Conservation (phyloP, 164 flowering plant species). For the Vitis labrusca region DNA sequence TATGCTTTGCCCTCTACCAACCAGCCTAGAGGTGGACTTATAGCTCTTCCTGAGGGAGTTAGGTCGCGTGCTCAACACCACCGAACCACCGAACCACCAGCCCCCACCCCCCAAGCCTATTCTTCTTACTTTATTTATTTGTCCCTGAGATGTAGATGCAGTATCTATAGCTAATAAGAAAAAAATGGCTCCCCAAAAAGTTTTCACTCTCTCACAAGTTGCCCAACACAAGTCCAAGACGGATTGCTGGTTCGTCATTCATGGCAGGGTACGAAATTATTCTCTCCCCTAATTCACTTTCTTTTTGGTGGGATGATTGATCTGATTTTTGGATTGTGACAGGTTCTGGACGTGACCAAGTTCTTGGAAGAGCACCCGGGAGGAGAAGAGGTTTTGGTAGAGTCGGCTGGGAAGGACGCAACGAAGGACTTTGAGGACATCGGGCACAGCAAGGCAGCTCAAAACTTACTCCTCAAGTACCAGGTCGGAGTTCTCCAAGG, state of each 20-base stretch:
- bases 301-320: not conserved
- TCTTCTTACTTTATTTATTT: too few species aligned
- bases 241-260: conserved; percentile 53
- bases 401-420: conserved; percentile 51
- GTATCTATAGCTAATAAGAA: too few species aligned
- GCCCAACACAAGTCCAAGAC: conserved; percentile 50
- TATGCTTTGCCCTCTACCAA: too few species aligned
- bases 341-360: conserved; percentile 49
- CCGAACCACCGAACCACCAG: too few species aligned
- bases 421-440: conserved; percentile 39
- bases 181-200: conserved; percentile 14
- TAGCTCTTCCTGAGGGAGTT: too few species aligned
- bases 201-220: conserved; percentile 41
- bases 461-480: conserved; percentile 35
- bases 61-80: too few species aligned
- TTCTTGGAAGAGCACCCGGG: conserved; percentile 57
- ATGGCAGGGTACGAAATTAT: conserved; percentile 36
- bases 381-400: conserved; percentile 49
- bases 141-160: too few species aligned
- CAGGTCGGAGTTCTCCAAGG: conserved; percentile 50
- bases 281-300: conserved; percentile 4
- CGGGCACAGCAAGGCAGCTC: conserved; percentile 55
- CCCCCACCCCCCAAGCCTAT: too few species aligned
- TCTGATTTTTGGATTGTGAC: not conserved
- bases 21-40: too few species aligned